phyloP scores from a whole-genome alignment of 805 yeast genomes.

The Hanseniaspora hatyaiensis region DNA sequence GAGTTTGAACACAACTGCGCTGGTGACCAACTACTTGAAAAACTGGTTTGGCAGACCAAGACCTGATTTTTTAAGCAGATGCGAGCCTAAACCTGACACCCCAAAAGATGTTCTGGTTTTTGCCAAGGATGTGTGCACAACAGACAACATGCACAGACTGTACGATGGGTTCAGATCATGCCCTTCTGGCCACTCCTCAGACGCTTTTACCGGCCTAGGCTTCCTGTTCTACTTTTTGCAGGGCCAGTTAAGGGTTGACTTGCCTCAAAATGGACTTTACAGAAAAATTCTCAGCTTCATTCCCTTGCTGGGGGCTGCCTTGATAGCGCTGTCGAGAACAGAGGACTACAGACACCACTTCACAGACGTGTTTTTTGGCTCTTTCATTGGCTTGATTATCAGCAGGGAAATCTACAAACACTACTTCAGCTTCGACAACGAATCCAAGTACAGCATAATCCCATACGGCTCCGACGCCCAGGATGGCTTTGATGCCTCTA shows the following conservation, averaged over 20 bases:
- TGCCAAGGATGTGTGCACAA: slow-evolving; percentile 58
- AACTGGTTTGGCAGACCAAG: slow-evolving; percentile 80
- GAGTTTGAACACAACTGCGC: slow-evolving; percentile 46
- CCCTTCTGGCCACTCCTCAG: slow-evolving; percentile 71
- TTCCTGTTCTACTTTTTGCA: slow-evolving; percentile 52
- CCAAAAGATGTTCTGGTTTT: slow-evolving; percentile 44
- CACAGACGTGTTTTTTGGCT: slow-evolving; percentile 68
- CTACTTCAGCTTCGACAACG: slow-evolving; percentile 4
- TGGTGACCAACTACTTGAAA: slow-evolving; percentile 63
- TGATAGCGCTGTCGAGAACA: slow-evolving; percentile 76
- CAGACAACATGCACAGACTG: slow-evolving; percentile 34
- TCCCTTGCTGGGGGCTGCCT: slow-evolving; percentile 58
- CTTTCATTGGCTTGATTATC: slow-evolving; percentile 47
- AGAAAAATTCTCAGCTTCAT: slow-evolving; percentile 40
- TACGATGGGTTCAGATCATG: slow-evolving; percentile 71
- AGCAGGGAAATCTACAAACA: slow-evolving; percentile 36
- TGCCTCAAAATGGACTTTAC: slow-evolving; percentile 48
- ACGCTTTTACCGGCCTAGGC: slow-evolving; percentile 57
- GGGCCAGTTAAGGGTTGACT: slow-evolving; percentile 49
- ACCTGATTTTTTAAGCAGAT: slow-evolving; percentile 84
- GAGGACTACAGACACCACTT: slow-evolving; percentile 92
- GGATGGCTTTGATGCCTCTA: not conserved
- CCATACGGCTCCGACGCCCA: slow-evolving; percentile 5
- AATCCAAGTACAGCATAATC: not conserved
- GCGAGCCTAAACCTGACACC: slow-evolving; percentile 53